Evolutionary conservation across 108 stramenopile genomes (phyloP), one percentile per base, ranked within the genome.

Genomic region (Cylindrotheca fusiformis): DNA sequence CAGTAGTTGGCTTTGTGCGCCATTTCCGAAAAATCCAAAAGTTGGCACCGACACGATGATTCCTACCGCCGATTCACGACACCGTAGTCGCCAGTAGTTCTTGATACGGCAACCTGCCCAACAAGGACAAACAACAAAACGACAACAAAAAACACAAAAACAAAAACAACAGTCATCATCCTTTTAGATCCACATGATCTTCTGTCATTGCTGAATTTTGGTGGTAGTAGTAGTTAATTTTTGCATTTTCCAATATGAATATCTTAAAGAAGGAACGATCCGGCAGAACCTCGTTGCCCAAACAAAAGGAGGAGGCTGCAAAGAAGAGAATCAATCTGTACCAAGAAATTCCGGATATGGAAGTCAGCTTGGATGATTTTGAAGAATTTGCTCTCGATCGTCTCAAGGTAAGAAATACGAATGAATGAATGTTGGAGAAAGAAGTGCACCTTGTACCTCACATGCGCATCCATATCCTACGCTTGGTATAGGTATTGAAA

Each of bases 301-400:
- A 41, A 14, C 6, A 41, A 6, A 41, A 41, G 36, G 10, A 41
- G 36, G 6, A 6, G 27, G 36, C 31, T 26, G 55, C 55, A 1
- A 47, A 45, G 12, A 14, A 27, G 14, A 45, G 23, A 19, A 46
- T 83, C 61, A 76, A 78, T 48, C 52, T 78, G 19, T 83, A 83
- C 51, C 60, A 68, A 51, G 75, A 78, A 22, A 61, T 67, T 54
- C 82, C 82, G 0, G 60, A 65, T 24, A 68, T 80, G 47, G 91
- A 93, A 77, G 68, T 93, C 52, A 82, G 76, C 62, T 58, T 93
- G 52, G 91, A 93, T 59, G 84, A 89, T 41, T 93, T 93, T 85
- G 91, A 93, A 61, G 87, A 89, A 33, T 88, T 72, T 72, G 91
- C 91, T 1, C 74, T 93, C 49, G 86, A 88, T 48, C 68, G 91